Base-by-base conservation (phyloP, 2,329 filamentous ascomycete species). In the Paradendryphiella salina region DNA sequence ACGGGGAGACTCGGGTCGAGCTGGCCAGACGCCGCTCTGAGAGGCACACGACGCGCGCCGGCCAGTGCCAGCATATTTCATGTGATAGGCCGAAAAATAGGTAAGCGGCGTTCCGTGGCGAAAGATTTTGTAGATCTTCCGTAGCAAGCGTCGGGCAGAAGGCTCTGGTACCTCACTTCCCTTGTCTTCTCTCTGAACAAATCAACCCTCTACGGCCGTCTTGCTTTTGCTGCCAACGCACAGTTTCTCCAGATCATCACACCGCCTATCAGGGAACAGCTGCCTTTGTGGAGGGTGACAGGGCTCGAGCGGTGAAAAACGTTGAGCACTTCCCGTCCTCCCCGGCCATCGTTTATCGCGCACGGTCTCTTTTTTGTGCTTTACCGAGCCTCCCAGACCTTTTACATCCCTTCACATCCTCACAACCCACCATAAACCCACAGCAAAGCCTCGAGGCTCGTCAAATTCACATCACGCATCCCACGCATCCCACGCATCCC, bases 1-100 rank as follows among this genome's bases (percentile, higher is more conserved):
- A 46, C 61, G 60, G 60, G 39, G 33, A 49, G 50, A 60, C 10
- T 56, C 61, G 60, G 61, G 43, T 31, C 34, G 36, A 18, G 20
- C 17, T 37, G 49, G 50, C 56, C 23, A 54, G 41, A 35, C 37
- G 51, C 23, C 23, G 23, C 23, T 1, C 23, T 9, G 7, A 9
- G 23, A 26, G 44, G 59, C 56, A 59, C 55, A 52, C 54, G 46
- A 54, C 52, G 33, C 41, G 39, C 18, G 37, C 40, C 15, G 33
- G 34, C 39, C 34, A 38, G 32, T 48, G 46, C 28, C 36, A 54
- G 33, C 35, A 11, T 1, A 28, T 48, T 21, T 9, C 9, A 38
- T 32, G 26, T 55, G 43, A 49, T 62, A 60, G 59, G 53, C 37
- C n/a, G 34, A 41, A 28, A 35, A 11, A 17, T 29, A 18, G 13